These are phyloP conservation scores for Ilyonectria destructans DNA, from an alignment of 2,329 filamentous ascomycete genomes.

Conservation along the genomic window DNA sequence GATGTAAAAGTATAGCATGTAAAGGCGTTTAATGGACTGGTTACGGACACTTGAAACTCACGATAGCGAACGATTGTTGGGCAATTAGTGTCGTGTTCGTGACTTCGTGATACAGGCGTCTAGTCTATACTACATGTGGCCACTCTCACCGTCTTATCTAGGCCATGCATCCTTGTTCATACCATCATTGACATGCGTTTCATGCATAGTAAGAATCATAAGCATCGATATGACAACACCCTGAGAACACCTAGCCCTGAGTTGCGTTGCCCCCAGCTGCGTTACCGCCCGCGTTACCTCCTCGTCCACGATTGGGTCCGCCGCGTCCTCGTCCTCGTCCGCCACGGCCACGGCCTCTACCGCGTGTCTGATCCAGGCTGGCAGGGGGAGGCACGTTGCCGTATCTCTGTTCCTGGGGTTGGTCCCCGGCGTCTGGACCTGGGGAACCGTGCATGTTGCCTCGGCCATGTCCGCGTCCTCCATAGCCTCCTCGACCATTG, in stretches of 20 bases:
- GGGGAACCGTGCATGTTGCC: slow-evolving; percentile 47
- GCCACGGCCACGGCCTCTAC: slow-evolving; percentile 59
- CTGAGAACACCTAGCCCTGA: slow-evolving; percentile 41
- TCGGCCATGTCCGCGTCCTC: slow-evolving; percentile 54
- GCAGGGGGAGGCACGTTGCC: slow-evolving; percentile 75
- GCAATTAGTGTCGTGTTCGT: slow-evolving; percentile 38
- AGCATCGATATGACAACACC: slow-evolving; percentile 16
- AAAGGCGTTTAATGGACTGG: slow-evolving; percentile 41
- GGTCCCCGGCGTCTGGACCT: slow-evolving; percentile 38
- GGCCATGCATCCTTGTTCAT: slow-evolving; percentile 20
- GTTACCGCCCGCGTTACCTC: slow-evolving; percentile 45
- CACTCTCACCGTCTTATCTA: slow-evolving; percentile 31
- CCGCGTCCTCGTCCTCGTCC: slow-evolving; percentile 59
- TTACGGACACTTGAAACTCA: slow-evolving; percentile 13
- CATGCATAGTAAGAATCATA: slow-evolving; percentile 15
- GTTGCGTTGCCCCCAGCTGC: slow-evolving; percentile 36
- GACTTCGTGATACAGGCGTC: slow-evolving; percentile 44
- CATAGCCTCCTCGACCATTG: slow-evolving; percentile 45
- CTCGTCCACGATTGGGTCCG: slow-evolving; percentile 54
- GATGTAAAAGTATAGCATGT: slow-evolving; percentile 31
- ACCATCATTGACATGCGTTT: slow-evolving; percentile 25
- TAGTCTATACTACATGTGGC: slow-evolving; percentile 44
- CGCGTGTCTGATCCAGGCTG: slow-evolving; percentile 64
- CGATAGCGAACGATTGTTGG: not conserved
- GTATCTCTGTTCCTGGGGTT: slow-evolving; percentile 58